Conservation (phyloP, 2,329 filamentous ascomycete species). For the Ampelomyces quisqualis region DNA sequence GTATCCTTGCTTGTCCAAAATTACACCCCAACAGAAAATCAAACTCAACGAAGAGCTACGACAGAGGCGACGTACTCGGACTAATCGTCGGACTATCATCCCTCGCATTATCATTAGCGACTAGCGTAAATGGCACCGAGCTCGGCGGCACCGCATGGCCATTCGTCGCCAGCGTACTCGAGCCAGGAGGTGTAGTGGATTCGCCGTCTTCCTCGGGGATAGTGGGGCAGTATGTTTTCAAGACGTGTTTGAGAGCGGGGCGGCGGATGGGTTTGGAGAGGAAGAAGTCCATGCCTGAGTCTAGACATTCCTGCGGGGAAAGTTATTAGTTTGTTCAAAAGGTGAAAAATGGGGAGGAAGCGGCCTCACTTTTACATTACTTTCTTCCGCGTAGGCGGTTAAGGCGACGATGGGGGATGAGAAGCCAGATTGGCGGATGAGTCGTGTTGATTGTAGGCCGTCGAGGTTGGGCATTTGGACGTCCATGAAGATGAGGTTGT, state of each 20-base stretch:
- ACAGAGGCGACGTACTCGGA: not conserved
- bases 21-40: not conserved
- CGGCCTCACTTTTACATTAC: conserved; percentile 74
- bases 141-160: not conserved
- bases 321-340: conserved; percentile 19
- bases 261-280: conserved; percentile 73
- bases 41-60: not conserved
- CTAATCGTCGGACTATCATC: not conserved
- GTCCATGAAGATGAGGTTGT: conserved; percentile 94
- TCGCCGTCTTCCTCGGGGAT: conserved; percentile 66
- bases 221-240: conserved; percentile 77
- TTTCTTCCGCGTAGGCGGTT: conserved; percentile 87
- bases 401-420: conserved; percentile 84
- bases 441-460: conserved; percentile 78
- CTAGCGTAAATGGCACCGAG: not conserved
- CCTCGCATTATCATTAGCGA: not conserved
- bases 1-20: not conserved
- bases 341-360: not conserved
- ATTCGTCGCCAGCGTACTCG: not conserved
- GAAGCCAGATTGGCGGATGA: conserved; percentile 86
- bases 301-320: conserved; percentile 57
- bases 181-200: conserved; percentile 19
- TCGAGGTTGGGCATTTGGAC: conserved; percentile 93
- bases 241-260: conserved; percentile 81
- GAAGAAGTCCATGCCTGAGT: conserved; percentile 91